Evolutionary conservation across 805 yeast species (phyloP).

Genomic region (Candida succiphila): DNA sequence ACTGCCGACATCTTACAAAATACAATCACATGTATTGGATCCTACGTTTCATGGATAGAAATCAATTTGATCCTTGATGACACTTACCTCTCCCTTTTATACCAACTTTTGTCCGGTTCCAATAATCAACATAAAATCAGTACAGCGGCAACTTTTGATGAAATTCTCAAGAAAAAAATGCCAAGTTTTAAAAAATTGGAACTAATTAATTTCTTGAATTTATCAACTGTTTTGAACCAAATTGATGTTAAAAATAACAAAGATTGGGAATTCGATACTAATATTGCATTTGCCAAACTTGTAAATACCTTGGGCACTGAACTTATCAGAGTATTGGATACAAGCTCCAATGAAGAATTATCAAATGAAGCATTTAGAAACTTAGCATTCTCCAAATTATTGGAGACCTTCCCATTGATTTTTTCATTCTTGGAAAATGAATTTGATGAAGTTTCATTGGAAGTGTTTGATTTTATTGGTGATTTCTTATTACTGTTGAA

Average conservation of each 20-base stretch:
- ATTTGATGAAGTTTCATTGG: conserved; percentile 80
- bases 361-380: conserved; percentile 28
- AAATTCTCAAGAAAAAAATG: conserved; percentile 51
- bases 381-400: conserved; percentile 33
- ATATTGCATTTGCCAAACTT: conserved; percentile 65
- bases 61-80: conserved; percentile 60
- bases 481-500: conserved; percentile 64
- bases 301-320: conserved; percentile 70
- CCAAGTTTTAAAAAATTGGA: conserved; percentile 46
- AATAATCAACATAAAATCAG: conserved; percentile 38
- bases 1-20: conserved; percentile 41
- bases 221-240: conserved; percentile 42
- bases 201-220: conserved; percentile 56
- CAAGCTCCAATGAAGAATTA: conserved; percentile 24
- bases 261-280: conserved; percentile 51
- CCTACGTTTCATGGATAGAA: conserved; percentile 90
- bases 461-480: conserved; percentile 73
- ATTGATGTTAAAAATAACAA: conserved; percentile 28
- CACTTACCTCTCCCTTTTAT: conserved; percentile 46
- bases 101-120: conserved; percentile 35
- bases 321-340: conserved; percentile 57
- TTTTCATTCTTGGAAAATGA: conserved; percentile 68
- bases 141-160: conserved; percentile 46
- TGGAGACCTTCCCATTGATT: conserved; percentile 62
- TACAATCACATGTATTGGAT: conserved; percentile 61